Percentiles rank a stretch among this genome's conserved stretches.
phyloP scores from a whole-genome alignment of 2,329 filamentous ascomycete genomes.

The Gyromitra esculenta region DNA sequence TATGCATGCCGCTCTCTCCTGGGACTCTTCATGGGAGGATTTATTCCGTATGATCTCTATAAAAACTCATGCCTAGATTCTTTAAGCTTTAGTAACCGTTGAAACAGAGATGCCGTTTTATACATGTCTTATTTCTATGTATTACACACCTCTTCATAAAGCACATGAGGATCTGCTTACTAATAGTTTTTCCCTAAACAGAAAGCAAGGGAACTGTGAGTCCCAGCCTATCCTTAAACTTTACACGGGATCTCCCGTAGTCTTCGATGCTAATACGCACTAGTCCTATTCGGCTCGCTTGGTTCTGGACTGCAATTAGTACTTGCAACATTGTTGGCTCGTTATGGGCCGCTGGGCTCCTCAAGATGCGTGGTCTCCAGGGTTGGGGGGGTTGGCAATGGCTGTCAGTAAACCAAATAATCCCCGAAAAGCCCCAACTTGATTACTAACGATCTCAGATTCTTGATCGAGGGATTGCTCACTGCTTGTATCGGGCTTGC shows the following conservation, averaged over 20 bases:
- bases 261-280: slow-evolving; percentile 58
- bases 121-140: slow-evolving; percentile 56
- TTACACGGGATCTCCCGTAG: background rate
- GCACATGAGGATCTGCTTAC: slow-evolving; percentile 24
- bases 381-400: slow-evolving; percentile 57
- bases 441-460: slow-evolving; percentile 57
- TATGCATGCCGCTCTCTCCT: slow-evolving; percentile 63
- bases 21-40: slow-evolving; percentile 65
- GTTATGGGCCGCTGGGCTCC: slow-evolving; percentile 60
- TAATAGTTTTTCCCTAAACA: background rate
- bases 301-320: slow-evolving; percentile 61
- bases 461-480: slow-evolving; percentile 62
- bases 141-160: background rate
- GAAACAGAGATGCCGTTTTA: slow-evolving; percentile 52
- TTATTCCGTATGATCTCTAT: slow-evolving; percentile 63
- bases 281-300: slow-evolving; percentile 59
- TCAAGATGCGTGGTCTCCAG: slow-evolving; percentile 58
- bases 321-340: slow-evolving; percentile 59
- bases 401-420: slow-evolving; percentile 46
- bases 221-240: background rate
- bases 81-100: slow-evolving; percentile 17
- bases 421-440: background rate
- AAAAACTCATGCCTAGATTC: slow-evolving; percentile 3
- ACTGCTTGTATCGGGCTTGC: slow-evolving; percentile 63
- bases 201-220: slow-evolving; percentile 52